Evolutionary conservation across 495 filamentous ascomycete species (phyloP).

Genomic region (Neurospora sp.): DNA sequence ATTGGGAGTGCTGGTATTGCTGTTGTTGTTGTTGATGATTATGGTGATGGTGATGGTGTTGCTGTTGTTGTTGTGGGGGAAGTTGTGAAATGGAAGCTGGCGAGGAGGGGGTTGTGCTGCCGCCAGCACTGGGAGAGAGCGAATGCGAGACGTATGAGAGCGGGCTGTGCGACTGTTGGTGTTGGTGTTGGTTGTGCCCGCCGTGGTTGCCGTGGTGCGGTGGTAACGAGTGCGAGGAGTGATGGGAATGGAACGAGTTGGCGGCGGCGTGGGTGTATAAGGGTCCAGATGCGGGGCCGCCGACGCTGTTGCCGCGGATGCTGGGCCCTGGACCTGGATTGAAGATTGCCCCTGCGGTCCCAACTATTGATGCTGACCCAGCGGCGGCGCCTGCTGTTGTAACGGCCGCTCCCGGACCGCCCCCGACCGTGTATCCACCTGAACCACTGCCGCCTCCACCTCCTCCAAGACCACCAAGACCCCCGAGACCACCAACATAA

Average conservation of each 20-base stretch:
- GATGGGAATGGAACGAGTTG: neutral
- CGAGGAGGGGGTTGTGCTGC: neutral
- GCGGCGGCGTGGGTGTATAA: conserved; percentile 15
- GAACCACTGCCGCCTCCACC: conserved; percentile 6
- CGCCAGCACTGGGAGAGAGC: neutral
- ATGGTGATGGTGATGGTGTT: neutral
- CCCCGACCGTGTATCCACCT: conserved; percentile 12
- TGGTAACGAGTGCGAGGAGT: neutral
- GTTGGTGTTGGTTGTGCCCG: conserved; percentile 3
- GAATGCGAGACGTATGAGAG: neutral
- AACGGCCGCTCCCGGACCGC: conserved; percentile 2
- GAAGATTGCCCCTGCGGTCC: conserved; percentile 18
- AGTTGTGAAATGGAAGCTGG: conserved; percentile 8
- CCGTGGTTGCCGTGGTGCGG: neutral
- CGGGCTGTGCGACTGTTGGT: conserved; percentile 7
- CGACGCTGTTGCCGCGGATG: conserved; percentile 20
- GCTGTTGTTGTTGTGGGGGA: neutral
- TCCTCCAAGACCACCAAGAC: neutral
- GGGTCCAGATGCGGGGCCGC: conserved; percentile 23
- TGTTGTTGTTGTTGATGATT: conserved; percentile 14
- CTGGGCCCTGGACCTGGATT: conserved; percentile 13
- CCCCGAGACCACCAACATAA: neutral
- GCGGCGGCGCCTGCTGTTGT: neutral
- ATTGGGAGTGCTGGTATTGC: conserved; percentile 14
- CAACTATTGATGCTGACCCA: neutral